Evolutionary conservation across 306 rosid species (phyloP).

Genomic region (Rubus idaeus): DNA sequence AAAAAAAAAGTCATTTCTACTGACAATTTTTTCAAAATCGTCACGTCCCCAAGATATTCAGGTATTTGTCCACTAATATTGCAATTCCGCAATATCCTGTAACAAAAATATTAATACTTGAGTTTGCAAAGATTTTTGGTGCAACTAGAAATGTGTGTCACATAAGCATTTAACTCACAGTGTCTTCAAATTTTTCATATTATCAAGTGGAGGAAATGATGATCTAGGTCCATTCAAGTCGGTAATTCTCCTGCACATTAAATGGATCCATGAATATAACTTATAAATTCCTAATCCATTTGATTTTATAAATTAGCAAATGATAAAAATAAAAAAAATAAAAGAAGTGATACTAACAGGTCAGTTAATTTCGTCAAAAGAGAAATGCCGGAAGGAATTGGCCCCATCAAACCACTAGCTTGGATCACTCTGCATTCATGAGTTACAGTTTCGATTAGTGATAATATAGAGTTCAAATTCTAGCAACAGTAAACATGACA

Average conservation of each 20-base stretch:
- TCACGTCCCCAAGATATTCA: slow-evolving; percentile 37
- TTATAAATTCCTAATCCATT: background rate
- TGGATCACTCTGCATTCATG: slow-evolving; percentile 46
- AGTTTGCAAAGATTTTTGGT: background rate
- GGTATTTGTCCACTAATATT: slow-evolving; percentile 59
- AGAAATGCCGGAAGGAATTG: slow-evolving; percentile 62
- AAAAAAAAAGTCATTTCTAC: slow-evolving; percentile 9
- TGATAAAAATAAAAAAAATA: background rate
- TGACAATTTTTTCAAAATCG: slow-evolving; percentile 45
- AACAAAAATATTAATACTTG: slow-evolving; percentile 16
- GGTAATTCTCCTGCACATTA: slow-evolving; percentile 63
- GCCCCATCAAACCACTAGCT: slow-evolving; percentile 79
- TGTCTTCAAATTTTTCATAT: slow-evolving; percentile 29
- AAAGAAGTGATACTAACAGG: background rate
- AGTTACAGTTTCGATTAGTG: slow-evolving; percentile 8
- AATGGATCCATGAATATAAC: background rate
- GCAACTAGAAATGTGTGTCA: background rate
- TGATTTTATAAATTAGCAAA: background rate
- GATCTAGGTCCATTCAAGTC: slow-evolving; percentile 63
- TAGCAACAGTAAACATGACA: background rate
- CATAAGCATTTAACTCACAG: slow-evolving; percentile 51
- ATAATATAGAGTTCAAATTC: background rate
- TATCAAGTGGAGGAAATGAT: slow-evolving; percentile 45
- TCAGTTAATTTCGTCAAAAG: slow-evolving; percentile 39
- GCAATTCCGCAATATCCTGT: slow-evolving; percentile 73